Evolutionary conservation across 2,329 filamentous ascomycete species (phyloP), one percentile per base, ranked within the genome.

Genomic region (Polytolypa hystricis): DNA sequence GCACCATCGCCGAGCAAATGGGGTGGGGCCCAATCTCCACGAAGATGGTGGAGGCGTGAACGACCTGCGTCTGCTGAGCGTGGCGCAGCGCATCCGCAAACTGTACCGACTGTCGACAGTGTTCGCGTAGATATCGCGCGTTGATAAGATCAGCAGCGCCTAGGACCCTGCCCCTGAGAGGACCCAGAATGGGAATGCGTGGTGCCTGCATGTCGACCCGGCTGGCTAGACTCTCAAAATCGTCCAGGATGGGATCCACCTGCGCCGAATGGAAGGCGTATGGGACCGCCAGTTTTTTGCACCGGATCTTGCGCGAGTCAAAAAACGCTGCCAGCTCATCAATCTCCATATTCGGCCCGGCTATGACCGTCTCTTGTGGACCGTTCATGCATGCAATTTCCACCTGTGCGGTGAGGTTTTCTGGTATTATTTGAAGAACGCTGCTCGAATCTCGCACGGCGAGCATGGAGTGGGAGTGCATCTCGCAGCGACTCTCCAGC

Each of bases 21-120:
- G 80, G 79, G 48, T 84, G 77, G 19, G 81, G 79, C n/a, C 81
- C 81, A 45, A 85, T 61, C 54, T 86, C 81, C n/a, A n/a, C n/a
- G n/a, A n/a, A n/a, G n/a, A n/a, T n/a, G n/a, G n/a, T n/a, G n/a
- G n/a, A n/a, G n/a, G n/a, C n/a, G n/a, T n/a, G n/a, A n/a, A n/a
- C n/a, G n/a, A n/a, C n/a, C n/a, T n/a, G n/a, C n/a, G n/a, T n/a
- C n/a, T n/a, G n/a, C n/a, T n/a, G n/a, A n/a, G n/a, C n/a, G n/a
- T n/a, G n/a, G n/a, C n/a, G n/a, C n/a, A n/a, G n/a, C n/a, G n/a
- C n/a, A n/a, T n/a, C n/a, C n/a, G n/a, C n/a, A n/a, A n/a, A n/a
- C n/a, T n/a, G n/a, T n/a, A n/a, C n/a, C n/a, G n/a, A n/a, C n/a
- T n/a, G n/a, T n/a, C n/a, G n/a, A n/a, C n/a, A n/a, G n/a, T n/a